Evolutionary conservation across 1,284 basidiomycete genomes (phyloP), one percentile per base, ranked within the genome.

Genomic region (Cutaneotrichosporon sp.): DNA sequence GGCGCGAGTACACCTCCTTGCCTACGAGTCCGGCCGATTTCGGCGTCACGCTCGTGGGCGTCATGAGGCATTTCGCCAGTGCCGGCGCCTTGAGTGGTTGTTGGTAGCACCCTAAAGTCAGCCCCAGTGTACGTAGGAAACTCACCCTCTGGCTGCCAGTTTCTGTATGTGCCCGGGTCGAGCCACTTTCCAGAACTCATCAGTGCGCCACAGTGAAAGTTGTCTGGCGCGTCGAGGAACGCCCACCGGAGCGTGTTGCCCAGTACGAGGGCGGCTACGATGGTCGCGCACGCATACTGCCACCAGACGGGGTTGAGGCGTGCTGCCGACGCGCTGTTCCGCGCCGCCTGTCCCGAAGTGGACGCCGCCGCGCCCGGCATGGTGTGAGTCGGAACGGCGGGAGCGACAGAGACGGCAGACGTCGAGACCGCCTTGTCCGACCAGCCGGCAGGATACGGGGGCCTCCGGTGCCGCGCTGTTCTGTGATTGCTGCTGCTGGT

Each of bases 81-180:
- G 56, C 54, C 20, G 51, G 21, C 8, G 52, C 54, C 17, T 55
- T 41, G 26, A 66, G 54, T 13, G 56, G 47, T n/a, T 45, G 8
- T 35, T 62, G 59, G 44, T 50, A 69, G 46, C 65, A 69, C 8
- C 65, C 69, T 71, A 51, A 34, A 1, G 59, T 59, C 46, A 59
- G 8, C 37, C 9, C 33, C 2, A 12, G 3, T 14, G 1, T n/a
- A 33, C 26, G 13, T n/a, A 39, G 17, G n/a, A 3, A n/a, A 73
- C 81, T 60, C 63, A 85, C 88, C 88, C 61, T 89, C 82, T 5
- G 89, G 89, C 69, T 92, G 89, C 89, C 89, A 92, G 66, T 84
- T 85, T 59, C 72, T 78, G 67, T 80, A 80, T 42, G 67, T 73
- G 34, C 75, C 72, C 14, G 67, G 66, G 70, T 90, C 88, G 51